Base-by-base conservation (phyloP, 116 monocot genomes). In the Dioscorea cayenensis region DNA sequence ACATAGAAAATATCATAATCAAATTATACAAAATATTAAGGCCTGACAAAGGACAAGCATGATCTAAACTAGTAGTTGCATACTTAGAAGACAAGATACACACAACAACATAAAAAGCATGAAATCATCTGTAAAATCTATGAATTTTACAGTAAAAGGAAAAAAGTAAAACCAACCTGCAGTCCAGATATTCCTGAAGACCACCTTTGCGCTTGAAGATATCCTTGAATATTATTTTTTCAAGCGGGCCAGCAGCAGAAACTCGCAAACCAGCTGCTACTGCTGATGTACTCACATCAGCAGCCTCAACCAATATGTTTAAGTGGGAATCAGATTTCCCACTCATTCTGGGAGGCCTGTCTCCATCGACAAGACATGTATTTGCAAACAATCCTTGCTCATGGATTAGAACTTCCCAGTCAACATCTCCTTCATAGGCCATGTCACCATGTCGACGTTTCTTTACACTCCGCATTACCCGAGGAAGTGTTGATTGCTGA, bases 341-440 rank as follows among this genome's bases (percentile, higher is more conserved):
- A 58, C 70, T 83, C 13, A 51, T 65, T 80, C 79, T 87, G 35
- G 65, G 7, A 79, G 75, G 71, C 20, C 38, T 64, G 28, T 79
- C 77, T 21, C 49, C 68, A 67, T 77, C 79, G 75, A 58, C 66
- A 59, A 25, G 43, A 10, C 63, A 66, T 28, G 19, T 37, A 79
- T 75, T 76, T 65, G 74, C 72, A 77, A 84, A 84, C 50, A 79
- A 28, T 32, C 76, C 86, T 59, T 82, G 89, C 65, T 90, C 83
- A 72, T 83, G 77, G 65, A 83, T 77, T 52, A 93, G 55, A 71
- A 83, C 74, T 62, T 97, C 97, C 90, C 93, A 97, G 65, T 93
- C 89, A 78, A 50, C 82, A 82, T 99, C 99, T 52, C 99, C 94
- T 78, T 94, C 99, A 79, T 99, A 94, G 49, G 91, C 85, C 94